A percentile compares a stretch with the other conserved stretches of the same genome.
These are phyloP conservation scores for Diaporthe ampelina DNA, from an alignment of 2,329 filamentous ascomycete genomes.

Conservation along the genomic window DNA sequence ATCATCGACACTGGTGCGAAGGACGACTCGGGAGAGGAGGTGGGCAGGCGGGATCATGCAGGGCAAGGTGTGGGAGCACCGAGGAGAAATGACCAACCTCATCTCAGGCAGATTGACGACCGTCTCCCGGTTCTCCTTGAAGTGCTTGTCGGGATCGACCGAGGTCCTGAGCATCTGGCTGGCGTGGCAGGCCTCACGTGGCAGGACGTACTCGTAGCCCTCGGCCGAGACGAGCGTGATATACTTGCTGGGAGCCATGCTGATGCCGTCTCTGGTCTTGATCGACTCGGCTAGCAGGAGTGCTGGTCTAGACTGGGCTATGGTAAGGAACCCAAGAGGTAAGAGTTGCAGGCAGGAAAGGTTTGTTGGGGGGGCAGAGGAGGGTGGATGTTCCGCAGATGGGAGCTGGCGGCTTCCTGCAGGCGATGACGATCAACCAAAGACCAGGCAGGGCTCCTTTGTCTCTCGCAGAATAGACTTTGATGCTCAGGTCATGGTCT, in stretches of 20 bases:
- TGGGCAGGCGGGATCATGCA: slow-evolving; percentile 19
- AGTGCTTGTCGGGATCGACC: slow-evolving; percentile 77
- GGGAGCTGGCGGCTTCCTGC: slow-evolving; percentile 17
- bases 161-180: slow-evolving; percentile 82
- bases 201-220: slow-evolving; percentile 81
- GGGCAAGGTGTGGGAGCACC: slow-evolving; percentile 19
- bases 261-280: neutral
- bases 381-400: slow-evolving; percentile 8
- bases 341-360: slow-evolving; percentile 14
- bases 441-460: neutral
- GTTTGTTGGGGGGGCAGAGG: neutral
- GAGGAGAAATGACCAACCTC: slow-evolving; percentile 68
- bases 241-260: slow-evolving; percentile 68
- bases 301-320: slow-evolving; percentile 14
- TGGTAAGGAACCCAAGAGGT: neutral
- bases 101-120: slow-evolving; percentile 80
- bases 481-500: slow-evolving; percentile 29
- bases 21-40: slow-evolving; percentile 17
- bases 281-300: neutral
- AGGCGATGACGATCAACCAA: slow-evolving; percentile 21
- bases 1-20: slow-evolving; percentile 50
- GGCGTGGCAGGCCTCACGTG: slow-evolving; percentile 77
- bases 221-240: slow-evolving; percentile 83
- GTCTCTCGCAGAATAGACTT: slow-evolving; percentile 13
- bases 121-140: slow-evolving; percentile 74